Percentiles rank a stretch among this genome's conserved stretches.
phyloP scores from a whole-genome alignment of 2,329 filamentous ascomycete species.

The Daldinia eschscholtzii region DNA sequence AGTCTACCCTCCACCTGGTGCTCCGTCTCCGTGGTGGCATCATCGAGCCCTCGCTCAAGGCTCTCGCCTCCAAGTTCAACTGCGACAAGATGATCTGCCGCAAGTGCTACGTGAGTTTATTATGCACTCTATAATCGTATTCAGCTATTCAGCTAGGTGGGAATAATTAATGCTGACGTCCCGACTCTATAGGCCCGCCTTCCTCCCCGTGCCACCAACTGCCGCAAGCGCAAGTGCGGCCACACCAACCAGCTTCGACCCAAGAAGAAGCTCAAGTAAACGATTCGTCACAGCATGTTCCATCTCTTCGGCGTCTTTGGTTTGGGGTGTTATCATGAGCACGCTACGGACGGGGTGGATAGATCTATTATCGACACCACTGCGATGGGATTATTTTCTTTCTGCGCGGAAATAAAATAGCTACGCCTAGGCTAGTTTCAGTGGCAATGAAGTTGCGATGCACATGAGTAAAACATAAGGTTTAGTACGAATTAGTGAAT shows the following conservation, averaged over 20 bases:
- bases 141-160: neutral
- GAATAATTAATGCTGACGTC: slow-evolving; percentile 1
- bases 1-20: slow-evolving; percentile 98
- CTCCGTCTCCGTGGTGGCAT: slow-evolving; percentile 99
- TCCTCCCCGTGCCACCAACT: slow-evolving; percentile 99
- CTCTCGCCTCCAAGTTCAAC: slow-evolving; percentile 99
- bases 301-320: slow-evolving; percentile 54
- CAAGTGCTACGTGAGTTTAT: slow-evolving; percentile 94
- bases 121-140: too few species aligned
- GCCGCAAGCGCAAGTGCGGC: slow-evolving; percentile 99
- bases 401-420: slow-evolving; percentile 31
- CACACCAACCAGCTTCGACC: slow-evolving; percentile 99
- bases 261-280: slow-evolving; percentile 99
- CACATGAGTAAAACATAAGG: slow-evolving; percentile 26
- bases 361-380: slow-evolving; percentile 35
- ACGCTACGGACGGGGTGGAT: slow-evolving; percentile 42
- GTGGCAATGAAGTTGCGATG: slow-evolving; percentile 43
- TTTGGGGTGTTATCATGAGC: slow-evolving; percentile 52
- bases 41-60: slow-evolving; percentile 99
- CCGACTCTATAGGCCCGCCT: slow-evolving; percentile 73
- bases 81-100: slow-evolving; percentile 99
- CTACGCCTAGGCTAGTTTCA: slow-evolving; percentile 37
- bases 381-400: slow-evolving; percentile 33
- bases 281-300: slow-evolving; percentile 57
- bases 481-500: neutral